A percentile compares a stretch with the other conserved stretches of the same genome.
Evolutionary conservation across 495 filamentous ascomycete species (phyloP).

Genomic region (Parachaetomium inaequale): DNA sequence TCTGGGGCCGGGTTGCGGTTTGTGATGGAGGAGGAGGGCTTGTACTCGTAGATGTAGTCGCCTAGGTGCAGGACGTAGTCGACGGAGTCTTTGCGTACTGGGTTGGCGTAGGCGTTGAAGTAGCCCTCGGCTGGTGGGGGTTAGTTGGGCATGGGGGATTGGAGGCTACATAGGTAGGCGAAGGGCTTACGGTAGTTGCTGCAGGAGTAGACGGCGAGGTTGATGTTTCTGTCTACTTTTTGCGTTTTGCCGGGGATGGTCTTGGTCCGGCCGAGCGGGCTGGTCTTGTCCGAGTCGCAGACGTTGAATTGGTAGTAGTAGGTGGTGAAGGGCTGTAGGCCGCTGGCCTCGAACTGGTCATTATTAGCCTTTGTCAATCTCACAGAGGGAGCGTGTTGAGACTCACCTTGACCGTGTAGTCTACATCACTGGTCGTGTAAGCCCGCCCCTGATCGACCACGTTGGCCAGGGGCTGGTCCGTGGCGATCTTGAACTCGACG

Average conservation of each 20-base stretch:
- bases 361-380: not conserved
- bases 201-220: slow-evolving; percentile 56
- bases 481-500: slow-evolving; percentile 49
- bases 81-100: slow-evolving; percentile 61
- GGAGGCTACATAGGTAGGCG: not conserved
- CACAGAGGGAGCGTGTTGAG: not conserved
- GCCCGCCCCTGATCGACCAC: slow-evolving; percentile 37
- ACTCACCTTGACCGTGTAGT: slow-evolving; percentile 64
- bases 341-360: slow-evolving; percentile 55
- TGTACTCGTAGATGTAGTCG: slow-evolving; percentile 68
- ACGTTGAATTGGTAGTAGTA: slow-evolving; percentile 59
- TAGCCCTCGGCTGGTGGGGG: slow-evolving; percentile 40
- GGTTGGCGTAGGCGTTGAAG: slow-evolving; percentile 64
- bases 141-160: slow-evolving; percentile 12
- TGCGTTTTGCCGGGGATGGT: slow-evolving; percentile 46
- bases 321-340: slow-evolving; percentile 56
- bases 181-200: slow-evolving; percentile 50
- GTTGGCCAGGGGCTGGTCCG: slow-evolving; percentile 35
- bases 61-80: slow-evolving; percentile 65
- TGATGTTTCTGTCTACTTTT: slow-evolving; percentile 39
- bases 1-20: slow-evolving; percentile 53
- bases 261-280: slow-evolving; percentile 52
- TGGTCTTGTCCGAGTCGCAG: slow-evolving; percentile 45
- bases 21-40: slow-evolving; percentile 41
- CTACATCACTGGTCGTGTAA: slow-evolving; percentile 63